Base-by-base conservation (phyloP, 768 basidiomycete species). In the Nevesoporus exiguus region DNA sequence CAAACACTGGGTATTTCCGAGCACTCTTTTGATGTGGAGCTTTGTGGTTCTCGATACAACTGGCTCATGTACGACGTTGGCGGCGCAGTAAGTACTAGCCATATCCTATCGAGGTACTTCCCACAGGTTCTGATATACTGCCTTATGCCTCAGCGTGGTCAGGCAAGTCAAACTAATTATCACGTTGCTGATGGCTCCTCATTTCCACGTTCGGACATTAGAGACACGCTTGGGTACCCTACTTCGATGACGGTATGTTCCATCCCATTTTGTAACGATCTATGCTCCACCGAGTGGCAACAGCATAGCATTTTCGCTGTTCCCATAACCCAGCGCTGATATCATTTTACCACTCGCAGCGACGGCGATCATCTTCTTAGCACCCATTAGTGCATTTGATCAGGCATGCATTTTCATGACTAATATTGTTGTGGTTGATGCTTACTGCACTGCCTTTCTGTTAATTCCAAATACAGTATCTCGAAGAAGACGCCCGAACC, bases 21-120 rank as follows among this genome's bases (percentile, higher is more conserved):
- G 60, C 87, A 90, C 64, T 75, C 80, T 2, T 89, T 90, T 66
- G 79, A 84, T 52, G 81, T 90, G 54, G 76, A 77, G 54, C 78
- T 84, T 56, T 81, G 79, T 37, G 84, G 85, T 3, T 76, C 74
- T 52, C 76, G 76, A 40, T 88, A 86, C 64, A 80, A 84, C 49
- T 92, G 90, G 89, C 80, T 83, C 53, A 74, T 92, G 51, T 93
- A 86, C 66, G 90, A 93, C 66, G 90, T 93, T 34, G 89, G 90
- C 37, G 90, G 90, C 43, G 86, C 87, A 48, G 86, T 90, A 65
- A 66, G 86, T 77, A 43, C 43, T 46, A 17, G 24, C 48, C 17
- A 33, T 40, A 50, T 59, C 25, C 49, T 54, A 43, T 25, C 34
- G 14, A 19, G 24, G 34, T 24, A 19, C 8, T 33, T 48, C 22